phyloP scores from a whole-genome alignment of 1,284 basidiomycete species.

The Rhodotorula sp. region DNA sequence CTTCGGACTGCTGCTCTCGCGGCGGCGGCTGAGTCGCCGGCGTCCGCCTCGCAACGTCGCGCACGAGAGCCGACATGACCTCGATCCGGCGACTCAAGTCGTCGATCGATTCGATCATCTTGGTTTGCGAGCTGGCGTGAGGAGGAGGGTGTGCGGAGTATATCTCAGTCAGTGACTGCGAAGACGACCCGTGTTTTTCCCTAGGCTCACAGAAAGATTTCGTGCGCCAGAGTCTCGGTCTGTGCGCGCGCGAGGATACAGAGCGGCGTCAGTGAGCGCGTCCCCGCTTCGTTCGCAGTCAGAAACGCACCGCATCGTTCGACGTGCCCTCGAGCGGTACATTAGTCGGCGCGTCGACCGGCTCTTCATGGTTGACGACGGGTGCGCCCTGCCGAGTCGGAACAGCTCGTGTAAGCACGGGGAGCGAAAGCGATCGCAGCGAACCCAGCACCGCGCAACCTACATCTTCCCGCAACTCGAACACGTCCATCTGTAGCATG shows the following conservation, averaged over 20 bases:
- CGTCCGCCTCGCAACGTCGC: conserved; percentile 8
- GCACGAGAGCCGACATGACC: conserved; percentile 20
- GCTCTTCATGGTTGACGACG: conserved; percentile 19
- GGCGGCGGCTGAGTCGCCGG: neutral
- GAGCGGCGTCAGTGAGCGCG: neutral
- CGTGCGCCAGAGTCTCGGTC: conserved; percentile 33
- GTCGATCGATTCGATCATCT: conserved; percentile 45
- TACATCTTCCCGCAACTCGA: conserved; percentile 22
- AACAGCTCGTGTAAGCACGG: neutral
- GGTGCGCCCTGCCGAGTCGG: neutral
- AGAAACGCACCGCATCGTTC: conserved; percentile 28
- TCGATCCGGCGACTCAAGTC: conserved; percentile 42
- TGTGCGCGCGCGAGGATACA: neutral
- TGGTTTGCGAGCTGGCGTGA: conserved; percentile 32
- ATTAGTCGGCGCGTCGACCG: neutral
- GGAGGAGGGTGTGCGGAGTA: neutral
- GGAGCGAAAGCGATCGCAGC: too few relatives aligned
- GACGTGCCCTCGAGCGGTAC: conserved; percentile 37
- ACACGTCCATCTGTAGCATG: conserved; percentile 35
- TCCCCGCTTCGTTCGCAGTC: too few relatives aligned
- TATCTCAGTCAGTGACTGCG: neutral
- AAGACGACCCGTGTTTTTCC: too few relatives aligned
- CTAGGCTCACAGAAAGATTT: conserved; percentile 32
- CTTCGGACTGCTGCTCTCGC: neutral
- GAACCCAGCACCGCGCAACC: neutral